Evolutionary conservation across 2,329 filamentous ascomycete genomes (phyloP).

Genomic region (Fusarium mexicanum): DNA sequence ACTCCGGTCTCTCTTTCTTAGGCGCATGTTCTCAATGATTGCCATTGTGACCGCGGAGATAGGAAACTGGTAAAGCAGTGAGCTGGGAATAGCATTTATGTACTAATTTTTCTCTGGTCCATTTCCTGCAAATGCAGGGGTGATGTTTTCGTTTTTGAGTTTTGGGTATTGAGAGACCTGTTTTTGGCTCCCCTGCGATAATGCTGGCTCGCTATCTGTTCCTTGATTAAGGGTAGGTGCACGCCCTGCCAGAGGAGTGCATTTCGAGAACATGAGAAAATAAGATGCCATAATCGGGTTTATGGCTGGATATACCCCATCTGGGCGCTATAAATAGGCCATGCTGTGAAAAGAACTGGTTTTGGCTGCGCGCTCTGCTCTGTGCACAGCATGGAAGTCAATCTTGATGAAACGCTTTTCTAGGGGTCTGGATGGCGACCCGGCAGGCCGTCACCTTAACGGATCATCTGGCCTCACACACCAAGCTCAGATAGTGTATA

Average conservation of each 20-base stretch:
- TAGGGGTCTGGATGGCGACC: no score
- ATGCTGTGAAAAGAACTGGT: neutral
- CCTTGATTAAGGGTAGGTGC: neutral
- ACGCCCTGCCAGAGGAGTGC: neutral
- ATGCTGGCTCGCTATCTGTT: neutral
- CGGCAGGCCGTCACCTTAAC: neutral
- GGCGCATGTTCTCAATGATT: accelerated
- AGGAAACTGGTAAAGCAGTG: accelerated
- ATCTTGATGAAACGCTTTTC: neutral
- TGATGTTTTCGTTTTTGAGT: neutral
- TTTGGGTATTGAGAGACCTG: neutral
- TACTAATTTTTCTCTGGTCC: neutral
- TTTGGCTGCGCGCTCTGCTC: neutral
- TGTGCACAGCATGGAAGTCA: neutral
- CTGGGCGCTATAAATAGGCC: neutral
- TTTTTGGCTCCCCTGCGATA: no score
- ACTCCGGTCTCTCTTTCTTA: neutral
- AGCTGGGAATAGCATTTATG: neutral
- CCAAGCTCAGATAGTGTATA: neutral
- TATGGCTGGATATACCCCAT: neutral
- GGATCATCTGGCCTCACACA: neutral
- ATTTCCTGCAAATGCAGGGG: neutral
- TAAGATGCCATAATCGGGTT: neutral
- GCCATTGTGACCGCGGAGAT: accelerated
- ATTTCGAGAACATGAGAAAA: neutral